These are phyloP conservation scores for Backusella sp. DNA, from an alignment of 192 early-diverging fungal species.

Conservation along the genomic window DNA sequence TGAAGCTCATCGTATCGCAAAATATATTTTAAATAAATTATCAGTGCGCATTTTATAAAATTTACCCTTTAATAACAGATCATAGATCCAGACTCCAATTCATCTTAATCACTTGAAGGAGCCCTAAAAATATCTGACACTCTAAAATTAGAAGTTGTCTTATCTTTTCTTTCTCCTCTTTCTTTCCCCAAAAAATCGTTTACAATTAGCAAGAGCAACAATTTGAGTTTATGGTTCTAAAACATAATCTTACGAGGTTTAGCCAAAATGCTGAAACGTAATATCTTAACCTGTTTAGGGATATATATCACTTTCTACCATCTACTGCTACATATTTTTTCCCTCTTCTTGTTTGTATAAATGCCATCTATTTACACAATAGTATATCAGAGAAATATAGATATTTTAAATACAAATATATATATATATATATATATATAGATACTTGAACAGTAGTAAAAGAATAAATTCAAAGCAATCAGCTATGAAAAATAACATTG, in stretches of 20 bases:
- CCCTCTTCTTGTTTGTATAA: neutral
- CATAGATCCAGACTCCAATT: no score
- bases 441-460: neutral
- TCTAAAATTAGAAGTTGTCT: neutral
- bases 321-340: no score
- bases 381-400: neutral
- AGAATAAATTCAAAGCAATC: neutral
- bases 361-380: neutral
- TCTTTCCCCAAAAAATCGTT: neutral
- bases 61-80: no score
- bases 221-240: neutral
- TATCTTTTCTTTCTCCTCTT: neutral
- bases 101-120: no score
- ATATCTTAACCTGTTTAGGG: no score
- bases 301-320: no score
- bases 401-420: neutral
- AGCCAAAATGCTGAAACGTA: no score
- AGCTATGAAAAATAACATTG: neutral
- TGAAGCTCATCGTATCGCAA: no score
- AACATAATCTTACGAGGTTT: no score
- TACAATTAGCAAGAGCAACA: neutral
- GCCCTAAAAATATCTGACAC: neutral
- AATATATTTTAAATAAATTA: no score
- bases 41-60: no score
- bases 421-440: no score